A percentile compares a stretch with the other conserved stretches of the same genome.
Evolutionary conservation across 2,329 filamentous ascomycete genomes (phyloP).

Genomic region (Alternaria rosae): DNA sequence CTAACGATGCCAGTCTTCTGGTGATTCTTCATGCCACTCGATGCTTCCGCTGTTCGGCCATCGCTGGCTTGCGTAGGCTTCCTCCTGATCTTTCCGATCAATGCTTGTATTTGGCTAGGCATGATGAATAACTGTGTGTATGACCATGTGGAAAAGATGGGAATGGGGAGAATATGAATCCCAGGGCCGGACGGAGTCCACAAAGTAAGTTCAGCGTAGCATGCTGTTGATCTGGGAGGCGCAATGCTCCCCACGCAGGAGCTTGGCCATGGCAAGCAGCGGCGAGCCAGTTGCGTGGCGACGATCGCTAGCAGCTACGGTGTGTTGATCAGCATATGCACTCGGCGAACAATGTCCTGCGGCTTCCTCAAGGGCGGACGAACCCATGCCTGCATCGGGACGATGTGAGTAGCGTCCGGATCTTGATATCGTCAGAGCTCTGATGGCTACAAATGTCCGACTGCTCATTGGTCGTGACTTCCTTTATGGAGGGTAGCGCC

Average conservation of each 20-base stretch:
- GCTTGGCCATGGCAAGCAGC: slow-evolving; percentile 5
- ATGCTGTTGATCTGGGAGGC: slow-evolving; percentile 6
- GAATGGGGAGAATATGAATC: not conserved
- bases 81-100: slow-evolving; percentile 56
- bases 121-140: slow-evolving; percentile 22
- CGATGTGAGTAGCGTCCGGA: slow-evolving; percentile 10
- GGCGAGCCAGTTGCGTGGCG: slow-evolving; percentile 8
- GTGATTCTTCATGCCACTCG: slow-evolving; percentile 28
- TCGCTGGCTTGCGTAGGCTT: slow-evolving; percentile 59
- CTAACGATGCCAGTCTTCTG: slow-evolving; percentile 45
- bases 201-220: slow-evolving; percentile 5
- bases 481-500: slow-evolving; percentile 19
- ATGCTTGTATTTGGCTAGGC: slow-evolving; percentile 50
- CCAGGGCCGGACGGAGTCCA: slow-evolving; percentile 1
- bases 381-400: slow-evolving; percentile 5
- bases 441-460: slow-evolving; percentile 10
- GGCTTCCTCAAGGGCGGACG: slow-evolving; percentile 10
- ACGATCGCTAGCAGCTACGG: slow-evolving; percentile 22
- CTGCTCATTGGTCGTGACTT: slow-evolving; percentile 25
- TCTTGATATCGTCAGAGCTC: slow-evolving; percentile 10
- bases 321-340: slow-evolving; percentile 21
- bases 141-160: slow-evolving; percentile 1
- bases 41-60: slow-evolving; percentile 50
- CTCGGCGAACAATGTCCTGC: slow-evolving; percentile 22
- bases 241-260: slow-evolving; percentile 14